These are phyloP conservation scores for Starmerella bombicola DNA, from an alignment of 805 yeast genomes.

Conservation along the genomic window DNA sequence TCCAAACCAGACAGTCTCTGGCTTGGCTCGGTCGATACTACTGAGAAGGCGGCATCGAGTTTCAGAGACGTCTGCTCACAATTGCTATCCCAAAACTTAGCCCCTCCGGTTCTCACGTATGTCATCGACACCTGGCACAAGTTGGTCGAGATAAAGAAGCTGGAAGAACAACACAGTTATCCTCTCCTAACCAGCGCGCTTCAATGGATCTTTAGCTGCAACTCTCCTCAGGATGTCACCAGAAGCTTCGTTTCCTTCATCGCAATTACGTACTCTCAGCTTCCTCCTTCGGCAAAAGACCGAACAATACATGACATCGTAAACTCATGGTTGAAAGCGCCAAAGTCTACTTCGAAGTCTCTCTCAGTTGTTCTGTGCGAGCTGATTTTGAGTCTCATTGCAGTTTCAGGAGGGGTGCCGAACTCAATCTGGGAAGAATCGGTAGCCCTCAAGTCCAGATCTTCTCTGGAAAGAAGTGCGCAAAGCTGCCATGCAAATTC, in stretches of 20 bases:
- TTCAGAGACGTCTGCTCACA: slow-evolving; percentile 2
- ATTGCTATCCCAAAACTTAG: background rate
- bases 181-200: slow-evolving; percentile 6
- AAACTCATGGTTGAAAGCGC: slow-evolving; percentile 1
- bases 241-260: slow-evolving; percentile 1
- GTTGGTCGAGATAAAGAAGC: background rate
- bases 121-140: slow-evolving; percentile 6
- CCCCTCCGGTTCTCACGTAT: background rate
- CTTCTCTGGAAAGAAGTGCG: slow-evolving; percentile 2
- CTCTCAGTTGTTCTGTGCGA: background rate
- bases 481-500: slow-evolving; percentile 3
- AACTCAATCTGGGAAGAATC: slow-evolving; percentile 7
- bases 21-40: background rate
- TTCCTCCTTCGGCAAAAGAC: slow-evolving; percentile 2
- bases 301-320: slow-evolving; percentile 7
- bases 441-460: slow-evolving; percentile 1
- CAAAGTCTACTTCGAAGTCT: background rate
- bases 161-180: slow-evolving; percentile 8
- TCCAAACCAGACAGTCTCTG: background rate
- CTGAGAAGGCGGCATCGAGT: slow-evolving; percentile 2
- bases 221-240: background rate
- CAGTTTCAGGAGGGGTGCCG: slow-evolving; percentile 10
- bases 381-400: slow-evolving; percentile 7
- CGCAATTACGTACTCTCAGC: background rate
- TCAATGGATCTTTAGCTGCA: slow-evolving; percentile 5